Evolutionary conservation across 2,329 filamentous ascomycete species (phyloP), one percentile per base, ranked within the genome.

Genomic region (Albifimbria verrucaria): DNA sequence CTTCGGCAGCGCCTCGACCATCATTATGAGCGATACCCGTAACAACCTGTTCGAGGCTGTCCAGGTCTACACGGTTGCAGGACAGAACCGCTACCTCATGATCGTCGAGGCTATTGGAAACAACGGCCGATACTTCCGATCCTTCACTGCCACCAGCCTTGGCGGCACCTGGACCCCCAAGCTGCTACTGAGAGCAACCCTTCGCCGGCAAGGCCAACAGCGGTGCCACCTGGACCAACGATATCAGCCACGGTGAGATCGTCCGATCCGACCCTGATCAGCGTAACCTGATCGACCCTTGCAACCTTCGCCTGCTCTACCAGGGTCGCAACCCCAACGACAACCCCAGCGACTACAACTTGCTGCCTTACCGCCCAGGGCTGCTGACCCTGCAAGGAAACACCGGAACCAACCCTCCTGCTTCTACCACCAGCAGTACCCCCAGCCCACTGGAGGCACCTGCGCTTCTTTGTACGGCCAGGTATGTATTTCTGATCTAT

Each of bases 181-280:
- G 80, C 83, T 3, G 70, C 71, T 1, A 75, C 62, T 20, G 83
- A 87, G 70, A 68, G 62, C 57, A 69, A 68, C n/a, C 82, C 84
- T 87, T 87, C 55, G 83, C 83, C n/a, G 81, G 84, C 59, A 83
- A 83, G 71, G 80, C 76, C 26, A 87, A 87, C 68, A 84, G 77
- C 54, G 83, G 80, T 42, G 81, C 81, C 2, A 44, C 53, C n/a
- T 88, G 84, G 84, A 85, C 83, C 43, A 80, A 85, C 64, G 81
- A 85, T 56, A 86, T 88, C 63, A 83, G 79, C 62, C 82, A 86
- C 61, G 85, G 84, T 39, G 84, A 87, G 55, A 63, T 87, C 44
- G 62, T 86, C 51, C 76, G 83, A 54, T 72, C 56, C 49, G 79
- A 74, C 58, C 65, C 77, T 3, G 83, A 87, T 60, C 79, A 88